Evolutionary conservation across 2,329 filamentous ascomycete species (phyloP), one percentile per base, ranked within the genome.

Genomic region (Paracoccidioides lutzii): DNA sequence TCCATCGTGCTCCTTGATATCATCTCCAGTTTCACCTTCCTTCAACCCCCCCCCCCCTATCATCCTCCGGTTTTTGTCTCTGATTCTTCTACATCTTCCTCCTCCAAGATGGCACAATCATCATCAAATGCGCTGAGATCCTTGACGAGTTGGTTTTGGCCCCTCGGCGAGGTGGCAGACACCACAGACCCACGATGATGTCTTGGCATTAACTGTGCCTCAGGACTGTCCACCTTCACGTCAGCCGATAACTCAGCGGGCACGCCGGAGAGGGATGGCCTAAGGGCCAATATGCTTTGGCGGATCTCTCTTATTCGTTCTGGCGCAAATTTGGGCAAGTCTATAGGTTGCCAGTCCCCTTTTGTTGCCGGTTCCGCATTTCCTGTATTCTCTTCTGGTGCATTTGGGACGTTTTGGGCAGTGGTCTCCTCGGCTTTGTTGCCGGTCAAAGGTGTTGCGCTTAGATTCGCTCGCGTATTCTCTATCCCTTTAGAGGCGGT

Each of bases 181-280:
- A 72, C 62, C 37, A 68, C 67, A 6, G 69, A 69, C 0, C 64
- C 64, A 30, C 68, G 70, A 58, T 73, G 70, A 58, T 72, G 70
- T 53, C 64, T 64, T n/a, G 70, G 64, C 54, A 60, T 56, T 59
- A 67, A 66, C 43, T 64, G 66, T 55, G 70, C 69, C 56, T 69
- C 70, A 28, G 54, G 5, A 22, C 33, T 1, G 40, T 37, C 43
- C 53, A 64, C 68, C 56, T 61, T 67, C 61, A 73, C 66, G 57
- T 72, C 71, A 12, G 67, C 67, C 54, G 66, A 68, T 2, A 71
- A 73, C 8, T 66, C 64, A 5, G 69, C 69, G 40, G 69, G 70
- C 4, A 60, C 53, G 56, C 71, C 69, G 7, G 68, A 65, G 15
- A 68, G 61, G 32, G 32, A 42, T 5, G 55, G 35, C 28, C 44